phyloP scores from a whole-genome alignment of 2,329 filamentous ascomycete genomes.

The Acephala macrosclerotiorum region DNA sequence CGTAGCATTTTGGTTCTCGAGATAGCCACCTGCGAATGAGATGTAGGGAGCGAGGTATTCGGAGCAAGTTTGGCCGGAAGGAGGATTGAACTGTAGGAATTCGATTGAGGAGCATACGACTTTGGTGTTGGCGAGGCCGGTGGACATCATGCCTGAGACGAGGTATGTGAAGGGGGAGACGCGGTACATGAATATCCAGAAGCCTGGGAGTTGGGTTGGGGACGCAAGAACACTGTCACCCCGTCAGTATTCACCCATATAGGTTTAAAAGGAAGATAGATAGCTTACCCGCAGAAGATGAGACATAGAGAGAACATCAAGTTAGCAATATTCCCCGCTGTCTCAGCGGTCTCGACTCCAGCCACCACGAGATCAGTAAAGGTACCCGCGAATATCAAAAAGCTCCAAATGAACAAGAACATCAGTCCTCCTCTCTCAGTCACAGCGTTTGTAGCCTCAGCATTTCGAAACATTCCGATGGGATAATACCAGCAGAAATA shows the following conservation, averaged over 20 bases:
- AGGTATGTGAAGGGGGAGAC: conserved; percentile 86
- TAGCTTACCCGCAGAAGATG: conserved; percentile 67
- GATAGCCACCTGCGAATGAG: conserved; percentile 56
- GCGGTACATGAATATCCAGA: conserved; percentile 89
- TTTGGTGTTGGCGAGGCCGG: conserved; percentile 71
- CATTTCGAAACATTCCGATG: conserved; percentile 74
- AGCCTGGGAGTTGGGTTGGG: conserved; percentile 68
- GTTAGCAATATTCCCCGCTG: conserved; percentile 78
- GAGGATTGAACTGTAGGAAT: conserved; percentile 70
- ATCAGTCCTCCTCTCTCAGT: conserved; percentile 77
- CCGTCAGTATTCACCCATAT: conserved; percentile 7
- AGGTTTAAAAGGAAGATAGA: background rate
- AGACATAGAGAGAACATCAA: conserved; percentile 76
- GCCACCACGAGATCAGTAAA: conserved; percentile 83
- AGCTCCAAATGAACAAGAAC: conserved; percentile 78
- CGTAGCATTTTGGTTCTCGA: conserved; percentile 57
- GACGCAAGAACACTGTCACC: conserved; percentile 67
- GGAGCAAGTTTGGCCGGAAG: conserved; percentile 62
- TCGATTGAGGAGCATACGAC: conserved; percentile 76
- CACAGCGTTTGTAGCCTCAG: conserved; percentile 64
- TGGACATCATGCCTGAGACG: conserved; percentile 74
- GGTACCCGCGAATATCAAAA: conserved; percentile 82
- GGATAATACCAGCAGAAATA: conserved; percentile 89
- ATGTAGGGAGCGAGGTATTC: conserved; percentile 65
- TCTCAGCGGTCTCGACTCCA: conserved; percentile 77